Base-by-base conservation (phyloP, 768 basidiomycete species). In the Tephrocybe rancida region DNA sequence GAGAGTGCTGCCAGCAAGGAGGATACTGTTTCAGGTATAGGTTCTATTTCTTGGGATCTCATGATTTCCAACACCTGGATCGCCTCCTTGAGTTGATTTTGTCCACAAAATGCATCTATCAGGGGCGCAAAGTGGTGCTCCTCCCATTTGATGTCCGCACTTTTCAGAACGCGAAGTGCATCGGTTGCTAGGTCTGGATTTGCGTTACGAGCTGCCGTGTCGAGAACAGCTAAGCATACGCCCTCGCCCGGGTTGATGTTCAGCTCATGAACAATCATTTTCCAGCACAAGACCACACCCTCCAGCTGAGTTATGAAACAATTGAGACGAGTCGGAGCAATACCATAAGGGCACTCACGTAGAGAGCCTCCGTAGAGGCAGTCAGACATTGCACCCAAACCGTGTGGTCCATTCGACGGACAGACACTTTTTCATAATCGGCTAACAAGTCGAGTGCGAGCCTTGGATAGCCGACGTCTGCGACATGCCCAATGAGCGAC, bases 91-190 rank as follows among this genome's bases (percentile, higher is more conserved):
- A 91, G 60, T 38, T 82, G 74, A 1, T 74, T 73, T 24, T 75
- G 77, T 13, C 73, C 78, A 67, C 82, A 83, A 61, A 88, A 85
- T 0, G 91, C 85, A 63, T 93, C 88, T 26, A 95, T 72, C 19
- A 94, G 69, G 2, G 91, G 84, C 1, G 88, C 83, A 60, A 91
- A 84, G 64, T 95, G 93, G 62, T 88, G 70, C 64, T 94, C 92
- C 61, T 76, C 64, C 70, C 81, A 76, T 42, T 73, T 64, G 13
- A 82, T 68, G 14, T 78, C 76, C 7, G 80, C 68, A 9, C 56
- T 47, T 41, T 80, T 76, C 34, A 95, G 72, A 6, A 79, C 70
- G 1, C 77, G 81, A 37, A 94, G 70, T 25, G 81, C 88, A 37
- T 86, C 83, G 13, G 80, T 73, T 21, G 87, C 91, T 0, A 95